phyloP scores from a whole-genome alignment of 1,284 basidiomycete species.

The Cutaneotrichosporon mucoides region DNA sequence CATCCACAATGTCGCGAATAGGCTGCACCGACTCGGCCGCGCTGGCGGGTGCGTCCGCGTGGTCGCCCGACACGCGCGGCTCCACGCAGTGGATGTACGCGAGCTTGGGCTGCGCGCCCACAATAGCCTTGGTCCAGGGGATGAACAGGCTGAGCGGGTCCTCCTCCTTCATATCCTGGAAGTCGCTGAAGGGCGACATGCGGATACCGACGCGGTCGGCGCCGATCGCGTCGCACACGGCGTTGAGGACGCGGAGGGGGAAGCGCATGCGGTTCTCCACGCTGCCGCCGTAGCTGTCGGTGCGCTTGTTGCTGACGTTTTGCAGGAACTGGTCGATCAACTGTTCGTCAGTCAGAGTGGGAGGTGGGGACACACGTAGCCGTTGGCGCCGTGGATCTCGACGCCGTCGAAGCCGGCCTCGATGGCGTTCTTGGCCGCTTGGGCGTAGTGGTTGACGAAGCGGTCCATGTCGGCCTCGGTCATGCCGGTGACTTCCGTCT shows the following conservation, averaged over 20 bases:
- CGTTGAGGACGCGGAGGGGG: constrained; percentile 55
- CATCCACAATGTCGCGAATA: constrained; percentile 21
- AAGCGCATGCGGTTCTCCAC: constrained; percentile 58
- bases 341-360: constrained; percentile 4
- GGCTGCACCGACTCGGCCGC: no score
- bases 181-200: constrained; percentile 56
- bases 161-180: constrained; percentile 44
- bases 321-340: constrained; percentile 58
- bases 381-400: constrained; percentile 52
- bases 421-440: constrained; percentile 56
- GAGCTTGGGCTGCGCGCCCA: constrained; percentile 53
- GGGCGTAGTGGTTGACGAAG: constrained; percentile 53
- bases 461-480: constrained; percentile 40
- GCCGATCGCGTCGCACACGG: constrained; percentile 55
- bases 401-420: constrained; percentile 65
- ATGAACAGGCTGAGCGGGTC: constrained; percentile 45
- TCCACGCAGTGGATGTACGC: constrained; percentile 61
- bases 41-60: no score
- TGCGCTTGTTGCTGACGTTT: constrained; percentile 54
- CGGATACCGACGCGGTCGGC: constrained; percentile 54
- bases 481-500: constrained; percentile 13
- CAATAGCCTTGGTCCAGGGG: constrained; percentile 29
- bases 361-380: constrained; percentile 14
- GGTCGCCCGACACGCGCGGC: constrained; percentile 37
- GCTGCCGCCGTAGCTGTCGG: constrained; percentile 60